These are phyloP conservation scores for Wickerhamiella slavikovae DNA, from an alignment of 805 yeast genomes.

Conservation along the genomic window DNA sequence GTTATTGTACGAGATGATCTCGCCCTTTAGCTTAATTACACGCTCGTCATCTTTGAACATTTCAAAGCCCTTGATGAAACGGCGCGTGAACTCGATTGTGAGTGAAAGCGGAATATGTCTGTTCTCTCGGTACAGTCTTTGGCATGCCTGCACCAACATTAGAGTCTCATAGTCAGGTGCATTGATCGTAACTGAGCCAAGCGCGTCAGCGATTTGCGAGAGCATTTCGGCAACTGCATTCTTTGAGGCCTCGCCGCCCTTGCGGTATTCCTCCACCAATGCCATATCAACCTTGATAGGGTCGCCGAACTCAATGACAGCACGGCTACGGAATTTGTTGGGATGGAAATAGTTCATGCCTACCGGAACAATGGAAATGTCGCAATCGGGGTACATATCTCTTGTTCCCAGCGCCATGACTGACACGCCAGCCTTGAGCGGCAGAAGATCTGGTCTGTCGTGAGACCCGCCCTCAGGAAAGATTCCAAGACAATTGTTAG, in stretches of 20 bases:
- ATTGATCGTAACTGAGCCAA: slow-evolving; percentile 70
- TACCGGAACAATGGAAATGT: slow-evolving; percentile 80
- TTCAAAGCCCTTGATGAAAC: slow-evolving; percentile 65
- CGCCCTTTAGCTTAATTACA: slow-evolving; percentile 35
- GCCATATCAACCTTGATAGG: slow-evolving; percentile 50
- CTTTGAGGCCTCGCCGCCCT: slow-evolving; percentile 35
- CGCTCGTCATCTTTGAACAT: slow-evolving; percentile 52
- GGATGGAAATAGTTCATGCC: slow-evolving; percentile 97
- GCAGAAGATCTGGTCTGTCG: slow-evolving; percentile 77
- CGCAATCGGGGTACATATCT: slow-evolving; percentile 51
- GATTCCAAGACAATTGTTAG: slow-evolving; percentile 71
- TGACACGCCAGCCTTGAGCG: slow-evolving; percentile 93
- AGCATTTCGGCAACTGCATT: slow-evolving; percentile 55
- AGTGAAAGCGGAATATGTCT: slow-evolving; percentile 58
- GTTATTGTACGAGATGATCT: slow-evolving; percentile 51
- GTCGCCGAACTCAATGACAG: slow-evolving; percentile 83
- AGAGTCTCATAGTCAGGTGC: slow-evolving; percentile 79
- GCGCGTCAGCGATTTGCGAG: slow-evolving; percentile 48
- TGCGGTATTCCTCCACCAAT: slow-evolving; percentile 41
- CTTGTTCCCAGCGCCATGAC: slow-evolving; percentile 95
- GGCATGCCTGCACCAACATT: slow-evolving; percentile 76
- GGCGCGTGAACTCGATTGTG: slow-evolving; percentile 76
- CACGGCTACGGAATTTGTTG: slow-evolving; percentile 85
- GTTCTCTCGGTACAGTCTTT: slow-evolving; percentile 63
- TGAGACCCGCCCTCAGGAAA: slow-evolving; percentile 99